A percentile compares a stretch with the other conserved stretches of the same genome.
These are phyloP conservation scores for Diaporthe vexans DNA, from an alignment of 2,329 filamentous ascomycete species.

Conservation along the genomic window DNA sequence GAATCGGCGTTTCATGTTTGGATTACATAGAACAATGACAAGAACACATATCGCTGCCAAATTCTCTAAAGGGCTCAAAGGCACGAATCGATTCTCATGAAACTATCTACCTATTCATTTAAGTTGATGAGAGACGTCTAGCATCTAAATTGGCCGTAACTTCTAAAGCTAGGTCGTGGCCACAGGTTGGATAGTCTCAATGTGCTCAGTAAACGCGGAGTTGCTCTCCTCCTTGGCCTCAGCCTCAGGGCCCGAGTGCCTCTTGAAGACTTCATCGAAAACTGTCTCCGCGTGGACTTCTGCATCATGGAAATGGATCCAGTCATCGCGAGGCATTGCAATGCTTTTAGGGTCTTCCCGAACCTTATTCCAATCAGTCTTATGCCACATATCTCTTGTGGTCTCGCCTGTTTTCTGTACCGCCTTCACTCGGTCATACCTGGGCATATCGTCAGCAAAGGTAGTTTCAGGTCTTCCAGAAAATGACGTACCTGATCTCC, in stretches of 20 bases:
- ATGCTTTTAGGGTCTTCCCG: conserved; percentile 62
- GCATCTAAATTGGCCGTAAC: background rate
- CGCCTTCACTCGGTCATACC: conserved; percentile 61
- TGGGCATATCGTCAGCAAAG: conserved; percentile 21
- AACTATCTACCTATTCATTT: background rate
- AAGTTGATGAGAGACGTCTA: background rate
- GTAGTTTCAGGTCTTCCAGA: rapidly evolving
- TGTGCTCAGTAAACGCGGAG: background rate
- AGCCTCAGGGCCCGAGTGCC: conserved; percentile 41
- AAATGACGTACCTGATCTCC: conserved; percentile 53
- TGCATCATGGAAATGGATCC: conserved; percentile 66
- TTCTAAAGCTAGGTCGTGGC: conserved; percentile 1
- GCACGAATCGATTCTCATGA: rapidly evolving
- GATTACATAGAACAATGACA: background rate
- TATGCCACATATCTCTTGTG: conserved; percentile 68
- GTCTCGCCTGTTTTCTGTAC: conserved; percentile 66
- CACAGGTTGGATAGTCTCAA: conserved; percentile 13
- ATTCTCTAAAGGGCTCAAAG: background rate
- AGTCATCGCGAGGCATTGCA: conserved; percentile 63
- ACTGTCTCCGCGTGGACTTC: conserved; percentile 59
- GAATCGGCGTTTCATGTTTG: too few relatives aligned
- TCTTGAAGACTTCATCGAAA: conserved; percentile 52
- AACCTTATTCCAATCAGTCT: conserved; percentile 65
- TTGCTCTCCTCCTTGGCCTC: background rate
- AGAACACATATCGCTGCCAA: too few relatives aligned